Conservation (phyloP, 1,284 basidiomycete species). For the Sanghuangporus weigelae region DNA sequence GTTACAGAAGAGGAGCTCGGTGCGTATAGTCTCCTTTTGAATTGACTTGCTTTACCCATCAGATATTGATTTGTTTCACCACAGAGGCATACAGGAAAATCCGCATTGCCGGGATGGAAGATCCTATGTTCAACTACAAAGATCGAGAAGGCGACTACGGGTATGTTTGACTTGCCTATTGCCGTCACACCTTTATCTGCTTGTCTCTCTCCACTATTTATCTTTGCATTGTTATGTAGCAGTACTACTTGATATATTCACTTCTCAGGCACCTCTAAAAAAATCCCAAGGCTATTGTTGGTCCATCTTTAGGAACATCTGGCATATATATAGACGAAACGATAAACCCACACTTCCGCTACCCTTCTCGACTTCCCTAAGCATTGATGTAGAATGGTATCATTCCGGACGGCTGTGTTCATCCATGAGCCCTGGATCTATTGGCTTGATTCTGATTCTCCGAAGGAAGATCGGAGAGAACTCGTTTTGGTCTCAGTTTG, state of each 20-base stretch:
- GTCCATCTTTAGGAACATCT: background rate
- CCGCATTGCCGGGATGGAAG: conserved; percentile 55
- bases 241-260: background rate
- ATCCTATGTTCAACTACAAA: conserved; percentile 86
- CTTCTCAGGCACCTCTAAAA: background rate
- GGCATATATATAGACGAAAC: background rate
- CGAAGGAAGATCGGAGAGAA: background rate
- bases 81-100: conserved; percentile 82
- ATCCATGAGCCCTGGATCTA: background rate
- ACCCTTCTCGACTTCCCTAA: background rate
- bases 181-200: background rate
- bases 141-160: conserved; percentile 37
- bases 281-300: background rate
- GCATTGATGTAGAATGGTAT: background rate
- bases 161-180: background rate
- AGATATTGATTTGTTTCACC: conserved; percentile 21
- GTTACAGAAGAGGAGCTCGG: conserved; percentile 92
- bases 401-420: background rate
- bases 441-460: background rate
- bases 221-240: background rate
- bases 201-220: background rate
- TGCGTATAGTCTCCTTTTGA: conserved; percentile 35
- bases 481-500: no score
- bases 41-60: conserved; percentile 1
- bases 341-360: background rate